Evolutionary conservation across 345 rosid genomes (phyloP), one percentile per base, ranked within the genome.

Genomic region (Mallotus nudiflorus): DNA sequence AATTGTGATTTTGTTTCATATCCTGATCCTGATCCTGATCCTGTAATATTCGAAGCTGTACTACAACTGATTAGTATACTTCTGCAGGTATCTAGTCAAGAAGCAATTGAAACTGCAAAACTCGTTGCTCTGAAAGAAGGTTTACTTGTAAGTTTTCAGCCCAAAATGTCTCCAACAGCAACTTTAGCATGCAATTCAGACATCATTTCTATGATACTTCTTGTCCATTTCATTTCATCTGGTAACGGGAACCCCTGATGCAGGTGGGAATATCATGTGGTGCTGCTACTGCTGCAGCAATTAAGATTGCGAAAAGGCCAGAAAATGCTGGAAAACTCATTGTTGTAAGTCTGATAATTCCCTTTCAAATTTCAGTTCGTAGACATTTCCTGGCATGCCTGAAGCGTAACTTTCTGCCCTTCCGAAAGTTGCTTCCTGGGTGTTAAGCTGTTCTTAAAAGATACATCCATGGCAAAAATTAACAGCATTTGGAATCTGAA

Each of bases 191-290:
- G n/a, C n/a, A n/a, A n/a, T n/a, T n/a, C n/a, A n/a, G n/a, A n/a
- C n/a, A n/a, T n/a, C n/a, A n/a, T n/a, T n/a, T n/a, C n/a, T n/a
- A n/a, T n/a, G n/a, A n/a, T n/a, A n/a, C n/a, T n/a, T n/a, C n/a
- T n/a, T 33, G 37, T 33, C 49, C 51, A 60, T 52, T 13, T 1
- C 18, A 18, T 61, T 20, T 19, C 44, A 22, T 11, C 56, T 54
- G 31, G 20, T 1, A 39, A 8, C 19, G 58, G 35, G 51, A 63
- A 48, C 27, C 48, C 61, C 35, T 4, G 35, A 64, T 33, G 57
- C 67, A 88, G 88, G 89, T 84, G 11, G 92, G 92, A 29, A 85
- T 88, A 77, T 88, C 92, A 2, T 88, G 88, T 0, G 89, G 92
- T 61, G 92, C 89, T 18, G 89, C 91, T 35, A 86, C 91, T 9